Base-by-base conservation (phyloP, 2,329 filamentous ascomycete genomes). In the Dactylellina leptospora region DNA sequence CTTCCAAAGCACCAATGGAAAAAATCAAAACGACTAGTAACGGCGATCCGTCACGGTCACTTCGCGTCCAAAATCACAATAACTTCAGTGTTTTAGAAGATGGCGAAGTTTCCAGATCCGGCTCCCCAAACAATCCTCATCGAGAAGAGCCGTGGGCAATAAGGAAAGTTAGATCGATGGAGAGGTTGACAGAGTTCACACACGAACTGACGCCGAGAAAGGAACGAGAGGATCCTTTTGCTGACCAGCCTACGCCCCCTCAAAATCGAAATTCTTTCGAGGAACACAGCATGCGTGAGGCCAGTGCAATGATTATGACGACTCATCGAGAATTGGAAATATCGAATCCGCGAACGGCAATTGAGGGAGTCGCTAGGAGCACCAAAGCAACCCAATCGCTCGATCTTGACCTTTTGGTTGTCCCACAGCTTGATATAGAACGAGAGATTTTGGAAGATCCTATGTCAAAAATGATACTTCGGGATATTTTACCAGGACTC, bases 101-200 rank as follows among this genome's bases (percentile, higher is more conserved):
- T n/a, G n/a, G n/a, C n/a, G n/a, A n/a, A n/a, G n/a, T n/a, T n/a
- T n/a, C n/a, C n/a, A n/a, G n/a, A n/a, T n/a, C n/a, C n/a, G n/a
- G n/a, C n/a, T n/a, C n/a, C 9, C 36, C 10, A 3, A 1, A 11
- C 9, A 23, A 42, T 8, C 53, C 36, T 3, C 25, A 38, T 4
- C 36, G 42, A 4, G 55, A 1, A 5, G 68, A 72, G 10, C 44
- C 59, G 4, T 72, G 68, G 68, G 68, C 59, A 9, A 64, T 72
- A 42, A 59, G 59, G 4, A 72, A 72, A 60, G 59, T 72, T 1
- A 42, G 59, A 27, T 72, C 68, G 3, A 72, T 72, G 59, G 68
- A 64, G 25, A 51, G 68, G n/a, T 18, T 72, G 10, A 72, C 59
- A 9, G 47, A 63, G 11, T 53, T 72, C 8, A 59, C 68, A 2